Conservation (phyloP, 75 land plant genomes). For the Adiantum capillusveneris region DNA sequence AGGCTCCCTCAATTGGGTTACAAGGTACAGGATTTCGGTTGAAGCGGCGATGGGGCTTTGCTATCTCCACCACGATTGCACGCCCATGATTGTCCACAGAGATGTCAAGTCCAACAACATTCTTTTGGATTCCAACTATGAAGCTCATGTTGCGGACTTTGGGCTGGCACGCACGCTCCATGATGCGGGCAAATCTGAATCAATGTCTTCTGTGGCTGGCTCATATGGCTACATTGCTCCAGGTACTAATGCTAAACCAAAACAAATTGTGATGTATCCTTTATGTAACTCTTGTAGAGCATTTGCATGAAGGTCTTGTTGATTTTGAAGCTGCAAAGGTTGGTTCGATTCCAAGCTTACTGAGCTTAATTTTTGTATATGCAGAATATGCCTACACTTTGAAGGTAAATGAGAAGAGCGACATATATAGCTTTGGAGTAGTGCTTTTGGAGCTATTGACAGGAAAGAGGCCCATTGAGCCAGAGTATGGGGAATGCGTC, state of each 20-base stretch:
- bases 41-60: conserved; percentile 70
- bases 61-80: conserved; percentile 83
- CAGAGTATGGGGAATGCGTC: conserved; percentile 51
- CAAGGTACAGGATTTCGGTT: conserved; percentile 47
- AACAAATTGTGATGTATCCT: too few relatives aligned
- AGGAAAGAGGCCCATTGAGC: conserved; percentile 51
- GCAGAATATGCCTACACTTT: conserved; percentile 64
- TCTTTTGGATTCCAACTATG: conserved; percentile 59
- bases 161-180: conserved; percentile 56
- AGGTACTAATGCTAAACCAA: conserved; percentile 41
- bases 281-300: too few relatives aligned
- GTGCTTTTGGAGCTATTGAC: conserved; percentile 71
- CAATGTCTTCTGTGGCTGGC: conserved; percentile 78
- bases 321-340: too few relatives aligned
- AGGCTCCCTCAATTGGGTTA: conserved; percentile 45
- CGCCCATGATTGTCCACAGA: conserved; percentile 63
- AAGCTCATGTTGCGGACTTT: conserved; percentile 72
- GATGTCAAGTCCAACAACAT: conserved; percentile 80
- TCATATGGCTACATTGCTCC: conserved; percentile 91
- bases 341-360: too few relatives aligned
- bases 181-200: conserved; percentile 35
- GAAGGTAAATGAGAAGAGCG: conserved; percentile 62
- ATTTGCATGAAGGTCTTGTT: too few relatives aligned
- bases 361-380: too few relatives aligned
- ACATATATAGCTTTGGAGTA: conserved; percentile 74